These are phyloP conservation scores for Naegleria lovaniensis DNA, from an alignment of 208 protist genomes.

Conservation along the genomic window DNA sequence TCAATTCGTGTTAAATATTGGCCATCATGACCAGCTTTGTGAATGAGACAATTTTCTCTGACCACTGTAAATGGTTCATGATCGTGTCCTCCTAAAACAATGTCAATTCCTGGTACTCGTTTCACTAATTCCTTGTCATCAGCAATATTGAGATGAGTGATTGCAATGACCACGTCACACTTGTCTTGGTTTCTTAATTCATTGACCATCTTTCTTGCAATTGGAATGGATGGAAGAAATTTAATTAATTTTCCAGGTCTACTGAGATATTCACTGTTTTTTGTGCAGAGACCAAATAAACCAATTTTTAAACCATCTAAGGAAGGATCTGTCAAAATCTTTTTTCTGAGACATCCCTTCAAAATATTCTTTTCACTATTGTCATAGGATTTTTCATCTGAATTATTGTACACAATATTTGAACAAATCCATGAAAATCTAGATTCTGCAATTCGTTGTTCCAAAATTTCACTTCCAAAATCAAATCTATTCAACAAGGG, in stretches of 20 bases:
- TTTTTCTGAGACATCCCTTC: not conserved
- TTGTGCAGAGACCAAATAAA: not conserved
- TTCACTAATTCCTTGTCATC: not conserved
- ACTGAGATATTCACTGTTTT: not conserved
- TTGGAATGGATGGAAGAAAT: not conserved
- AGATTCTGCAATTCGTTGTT: not conserved
- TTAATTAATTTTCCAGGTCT: not conserved
- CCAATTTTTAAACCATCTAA: conserved; percentile 15
- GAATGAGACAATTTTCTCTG: not conserved
- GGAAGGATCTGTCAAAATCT: not conserved
- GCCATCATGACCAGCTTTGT: not conserved
- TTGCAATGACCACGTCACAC: not conserved
- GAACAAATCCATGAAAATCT: not conserved
- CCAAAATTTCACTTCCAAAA: conserved; percentile 1
- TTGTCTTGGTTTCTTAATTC: not conserved
- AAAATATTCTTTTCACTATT: not conserved
- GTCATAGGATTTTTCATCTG: not conserved
- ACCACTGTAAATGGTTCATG: not conserved
- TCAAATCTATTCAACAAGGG: not conserved
- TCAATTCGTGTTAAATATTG: not conserved
- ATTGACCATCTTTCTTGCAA: not conserved
- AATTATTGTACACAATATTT: conserved; percentile 11
- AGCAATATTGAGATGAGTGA: not conserved
- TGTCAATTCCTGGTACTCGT: not conserved
- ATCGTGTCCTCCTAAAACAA: not conserved